Evolutionary conservation across 306 rosid species (phyloP).

Genomic region (Castanea sativa): DNA sequence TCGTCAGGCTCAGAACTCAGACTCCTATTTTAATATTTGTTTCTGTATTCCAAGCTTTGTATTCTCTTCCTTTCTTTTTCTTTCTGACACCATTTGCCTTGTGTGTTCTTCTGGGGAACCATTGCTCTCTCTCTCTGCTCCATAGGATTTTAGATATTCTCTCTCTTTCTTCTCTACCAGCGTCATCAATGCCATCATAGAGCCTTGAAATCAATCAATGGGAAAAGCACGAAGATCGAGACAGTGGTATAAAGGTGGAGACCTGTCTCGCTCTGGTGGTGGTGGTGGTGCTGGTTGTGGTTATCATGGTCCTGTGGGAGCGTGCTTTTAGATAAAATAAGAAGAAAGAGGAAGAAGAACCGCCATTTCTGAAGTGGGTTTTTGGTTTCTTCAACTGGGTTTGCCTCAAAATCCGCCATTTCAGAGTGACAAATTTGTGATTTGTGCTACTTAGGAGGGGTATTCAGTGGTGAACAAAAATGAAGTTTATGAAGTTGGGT

Average conservation of each 20-base stretch:
- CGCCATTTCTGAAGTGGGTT: slow-evolving; percentile 27
- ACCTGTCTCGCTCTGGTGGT: slow-evolving; percentile 17
- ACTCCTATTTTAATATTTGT: background rate
- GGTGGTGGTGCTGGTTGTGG: background rate
- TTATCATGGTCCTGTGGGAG: slow-evolving; percentile 24
- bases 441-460: background rate
- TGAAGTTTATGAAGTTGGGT: slow-evolving; percentile 99
- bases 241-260: slow-evolving; percentile 13
- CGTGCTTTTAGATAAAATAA: slow-evolving; percentile 15
- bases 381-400: slow-evolving; percentile 8
- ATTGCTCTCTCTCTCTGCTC: background rate
- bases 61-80: background rate
- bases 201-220: slow-evolving; percentile 33
- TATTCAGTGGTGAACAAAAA: slow-evolving; percentile 24
- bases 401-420: slow-evolving; percentile 5
- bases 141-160: background rate
- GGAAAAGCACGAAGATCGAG: slow-evolving; percentile 27
- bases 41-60: slow-evolving; percentile 2
- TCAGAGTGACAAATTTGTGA: slow-evolving; percentile 16
- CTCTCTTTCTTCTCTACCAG: background rate
- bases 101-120: background rate
- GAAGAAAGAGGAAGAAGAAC: slow-evolving; percentile 24
- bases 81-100: slow-evolving; percentile 19
- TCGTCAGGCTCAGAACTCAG: too few relatives aligned
- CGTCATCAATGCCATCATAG: slow-evolving; percentile 48